Base-by-base conservation (phyloP, 495 filamentous ascomycete genomes). In the Oidiodendron maius region DNA sequence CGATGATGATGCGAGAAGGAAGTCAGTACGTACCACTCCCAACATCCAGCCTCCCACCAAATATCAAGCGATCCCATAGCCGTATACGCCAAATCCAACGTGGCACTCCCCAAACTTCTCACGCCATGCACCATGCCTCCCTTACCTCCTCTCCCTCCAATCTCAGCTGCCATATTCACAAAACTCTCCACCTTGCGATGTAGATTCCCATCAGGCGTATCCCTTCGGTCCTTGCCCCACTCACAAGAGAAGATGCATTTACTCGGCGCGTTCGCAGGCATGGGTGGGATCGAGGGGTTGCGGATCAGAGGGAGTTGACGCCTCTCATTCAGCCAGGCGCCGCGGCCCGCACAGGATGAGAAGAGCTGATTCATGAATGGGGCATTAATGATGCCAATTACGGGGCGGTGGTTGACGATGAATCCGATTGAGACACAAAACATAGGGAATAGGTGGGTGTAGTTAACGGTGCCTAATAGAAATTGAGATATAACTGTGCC, bases 11-110 rank as follows among this genome's bases (percentile, higher is more conserved):
- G n/a, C n/a, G n/a, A 13, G 34, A 47, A 9, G 8, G 20, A 36
- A 15, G 25, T 5, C 5, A 38, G 28, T 21, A 42, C 61, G 41
- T 53, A 65, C 66, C 87, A 91, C 41, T 83, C 84, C 86, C 85
- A 91, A 55, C 84, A 87, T 6, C 88, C 88, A 1, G 81, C 84
- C 56, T 91, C 87, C 87, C 88, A 91, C 61, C 89, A 91, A 25
- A 86, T 64, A 66, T 93, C 87, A 48, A 91, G 56, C 10, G 72
- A 69, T 1, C 87, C 88, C 16, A 72, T 70, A 15, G 87, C 88
- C 37, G 89, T 81, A 23, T 72, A 77, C 36, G 85, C 89, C 12
- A 89, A 68, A 57, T 90, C 89, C 54, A 91, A 64, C 13, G 87
- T 88, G 6, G 87, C 88, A 44, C 74, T 69, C n/a, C 81, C 81